Evolutionary conservation across 75 land plant species (phyloP).

Genomic region (Cryptomeria japonica): DNA sequence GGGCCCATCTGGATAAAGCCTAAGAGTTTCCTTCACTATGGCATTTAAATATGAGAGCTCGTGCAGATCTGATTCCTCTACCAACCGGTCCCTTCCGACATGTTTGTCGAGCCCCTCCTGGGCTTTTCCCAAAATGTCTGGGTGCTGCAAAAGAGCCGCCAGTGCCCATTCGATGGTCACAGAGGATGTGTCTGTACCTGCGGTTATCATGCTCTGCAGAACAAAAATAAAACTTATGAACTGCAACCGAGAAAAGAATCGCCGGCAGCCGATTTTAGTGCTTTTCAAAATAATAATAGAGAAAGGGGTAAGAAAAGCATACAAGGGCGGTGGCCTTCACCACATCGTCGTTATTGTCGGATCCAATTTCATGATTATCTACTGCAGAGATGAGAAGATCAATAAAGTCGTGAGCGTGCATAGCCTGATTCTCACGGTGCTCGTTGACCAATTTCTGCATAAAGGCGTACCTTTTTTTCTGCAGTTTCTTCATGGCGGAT

Average conservation of each 20-base stretch:
- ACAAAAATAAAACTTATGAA: background rate
- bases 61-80: constrained; percentile 33
- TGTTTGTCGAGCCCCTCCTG: constrained; percentile 40
- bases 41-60: constrained; percentile 39
- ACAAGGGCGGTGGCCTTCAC: background rate
- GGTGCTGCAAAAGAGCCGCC: constrained; percentile 26
- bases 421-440: background rate
- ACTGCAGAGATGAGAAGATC: background rate
- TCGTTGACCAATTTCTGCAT: background rate
- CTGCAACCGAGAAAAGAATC: no score
- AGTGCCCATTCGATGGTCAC: constrained; percentile 31
- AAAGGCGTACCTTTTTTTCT: constrained; percentile 10
- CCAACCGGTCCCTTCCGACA: constrained; percentile 32
- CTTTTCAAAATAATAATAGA: no score
- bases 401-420: background rate
- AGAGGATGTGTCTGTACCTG: constrained; percentile 16
- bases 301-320: background rate
- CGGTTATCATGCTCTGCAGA: constrained; percentile 18
- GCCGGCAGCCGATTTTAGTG: no score
- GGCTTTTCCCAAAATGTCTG: constrained; percentile 16
- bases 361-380: background rate
- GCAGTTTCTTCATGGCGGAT: constrained; percentile 19
- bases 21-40: constrained; percentile 39
- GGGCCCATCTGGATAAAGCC: constrained; percentile 40
- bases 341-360: background rate